Conservation (phyloP, 495 filamentous ascomycete genomes). For the Neurospora discreta region DNA sequence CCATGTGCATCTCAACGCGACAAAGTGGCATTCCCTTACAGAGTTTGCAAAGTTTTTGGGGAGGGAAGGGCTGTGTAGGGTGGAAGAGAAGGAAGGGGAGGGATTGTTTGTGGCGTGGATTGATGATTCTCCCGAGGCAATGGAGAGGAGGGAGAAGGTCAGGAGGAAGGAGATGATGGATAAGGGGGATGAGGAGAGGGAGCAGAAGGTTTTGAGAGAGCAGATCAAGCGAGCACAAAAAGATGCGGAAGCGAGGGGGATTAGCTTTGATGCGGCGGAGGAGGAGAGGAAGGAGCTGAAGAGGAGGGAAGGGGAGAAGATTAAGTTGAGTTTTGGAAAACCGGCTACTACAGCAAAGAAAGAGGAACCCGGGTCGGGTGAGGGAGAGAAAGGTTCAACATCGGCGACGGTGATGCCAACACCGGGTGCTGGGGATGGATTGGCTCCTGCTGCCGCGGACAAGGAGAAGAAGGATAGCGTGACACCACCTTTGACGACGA, state of each 20-base stretch:
- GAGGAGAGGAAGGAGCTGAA: conserved; percentile 43
- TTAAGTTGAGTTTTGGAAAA: conserved; percentile 63
- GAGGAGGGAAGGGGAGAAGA: conserved; percentile 69
- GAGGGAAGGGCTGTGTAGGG: conserved; percentile 69
- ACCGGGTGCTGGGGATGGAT: not conserved
- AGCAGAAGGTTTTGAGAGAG: conserved; percentile 64
- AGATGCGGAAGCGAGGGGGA: conserved; percentile 39
- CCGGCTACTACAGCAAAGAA: conserved; percentile 4
- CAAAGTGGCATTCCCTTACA: conserved; percentile 68
- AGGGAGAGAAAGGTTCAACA: conserved; percentile 10
- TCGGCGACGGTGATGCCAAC: not conserved
- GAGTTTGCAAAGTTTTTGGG: conserved; percentile 83
- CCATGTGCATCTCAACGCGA: conserved; percentile 91
- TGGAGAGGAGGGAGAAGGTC: conserved; percentile 68
- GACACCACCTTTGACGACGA: not conserved
- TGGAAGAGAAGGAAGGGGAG: conserved; percentile 75
- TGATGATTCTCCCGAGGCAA: conserved; percentile 75
- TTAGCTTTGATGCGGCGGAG: conserved; percentile 30
- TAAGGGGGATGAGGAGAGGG: conserved; percentile 80
- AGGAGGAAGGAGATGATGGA: conserved; percentile 75
- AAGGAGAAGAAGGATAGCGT: not conserved
- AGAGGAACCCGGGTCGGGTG: not conserved
- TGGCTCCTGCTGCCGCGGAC: conserved; percentile 1
- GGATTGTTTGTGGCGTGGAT: conserved; percentile 82
- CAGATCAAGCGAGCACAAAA: conserved; percentile 67